Percentiles rank a stretch among this genome's conserved stretches.
phyloP scores from a whole-genome alignment of 2,329 filamentous ascomycete species.

The Calonectria pseudoreteaudii region DNA sequence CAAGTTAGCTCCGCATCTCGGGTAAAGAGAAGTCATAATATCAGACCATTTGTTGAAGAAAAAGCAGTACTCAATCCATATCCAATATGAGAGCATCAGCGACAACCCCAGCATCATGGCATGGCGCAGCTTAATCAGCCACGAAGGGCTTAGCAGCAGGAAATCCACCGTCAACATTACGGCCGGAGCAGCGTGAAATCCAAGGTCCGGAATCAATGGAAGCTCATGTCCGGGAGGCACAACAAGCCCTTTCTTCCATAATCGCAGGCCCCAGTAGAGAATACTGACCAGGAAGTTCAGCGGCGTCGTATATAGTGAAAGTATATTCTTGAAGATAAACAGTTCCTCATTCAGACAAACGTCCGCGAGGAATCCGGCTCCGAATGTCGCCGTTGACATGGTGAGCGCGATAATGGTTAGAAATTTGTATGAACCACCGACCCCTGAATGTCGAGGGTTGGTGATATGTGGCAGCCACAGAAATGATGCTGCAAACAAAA shows the following conservation, averaged over 20 bases:
- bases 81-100: not conserved
- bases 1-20: not conserved
- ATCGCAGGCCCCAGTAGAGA: slow-evolving; percentile 14
- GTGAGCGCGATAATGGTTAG: slow-evolving; percentile 7
- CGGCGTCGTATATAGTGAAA: not conserved
- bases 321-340: not conserved
- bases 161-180: slow-evolving; percentile 14
- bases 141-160: not conserved
- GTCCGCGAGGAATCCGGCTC: slow-evolving; percentile 1
- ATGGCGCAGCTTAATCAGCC: not conserved
- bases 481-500: not conserved
- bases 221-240: slow-evolving; percentile 11
- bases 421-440: slow-evolving; percentile 17
- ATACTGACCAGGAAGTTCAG: not conserved
- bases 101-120: not conserved
- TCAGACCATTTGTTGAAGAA: slow-evolving; percentile 4
- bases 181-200: slow-evolving; percentile 9
- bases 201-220: not conserved
- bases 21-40: not conserved
- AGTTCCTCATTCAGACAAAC: not conserved
- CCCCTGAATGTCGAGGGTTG: slow-evolving; percentile 9
- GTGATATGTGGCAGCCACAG: slow-evolving; percentile 1
- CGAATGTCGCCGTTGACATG: slow-evolving; percentile 11
- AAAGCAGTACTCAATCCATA: slow-evolving; percentile 13
- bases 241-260: slow-evolving; percentile 1